Evolutionary conservation across 106 monocot genomes (phyloP), one percentile per base, ranked within the genome.

Genomic region (Xerophyta viscosa): DNA sequence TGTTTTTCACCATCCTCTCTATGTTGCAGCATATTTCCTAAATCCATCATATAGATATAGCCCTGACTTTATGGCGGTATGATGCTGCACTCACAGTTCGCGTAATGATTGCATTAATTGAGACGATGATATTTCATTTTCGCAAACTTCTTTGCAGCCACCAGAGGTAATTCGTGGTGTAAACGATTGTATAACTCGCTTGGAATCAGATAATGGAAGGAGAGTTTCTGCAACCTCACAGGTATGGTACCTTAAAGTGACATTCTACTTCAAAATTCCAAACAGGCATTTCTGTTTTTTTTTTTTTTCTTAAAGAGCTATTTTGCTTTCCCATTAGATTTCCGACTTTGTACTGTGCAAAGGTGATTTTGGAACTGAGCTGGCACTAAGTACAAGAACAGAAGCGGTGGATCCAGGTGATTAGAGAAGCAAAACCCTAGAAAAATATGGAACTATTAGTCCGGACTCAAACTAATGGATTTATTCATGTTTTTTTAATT

Each of bases 331-430:
- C 26, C 51, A 6, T 6, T 59, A 75, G 80, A 80, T 80, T 48
- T 66, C 71, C 27, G 80, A 80, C 54, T 80, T 74, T 59, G 63
- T 58, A 65, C 70, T 62, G 66, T 74, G 74, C 8, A 80, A 80
- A 71, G 80, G 61, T 66, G 74, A 75, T 63, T 75, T 80, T 63
- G 80, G 80, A 54, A 80, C 80, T 43, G 80, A 80, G 51, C 31
- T 80, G 31, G 80, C 80, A 52, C 47, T 80, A 22, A 67, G 70
- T 54, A 75, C 80, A 57, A 66, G 80, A 59, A 61, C 44, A 29
- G 70, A 80, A 45, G 36, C 74, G 18, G 61, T 80, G 18, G 61
- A 80, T 67, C 80, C 80, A 66, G 70, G 80, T 80, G 27, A 31
- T n/a, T n/a, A n/a, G n/a, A n/a, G n/a, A n/a, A n/a, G n/a, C n/a